phyloP scores from a whole-genome alignment of 805 yeast genomes.

The Candida sithepensis region DNA sequence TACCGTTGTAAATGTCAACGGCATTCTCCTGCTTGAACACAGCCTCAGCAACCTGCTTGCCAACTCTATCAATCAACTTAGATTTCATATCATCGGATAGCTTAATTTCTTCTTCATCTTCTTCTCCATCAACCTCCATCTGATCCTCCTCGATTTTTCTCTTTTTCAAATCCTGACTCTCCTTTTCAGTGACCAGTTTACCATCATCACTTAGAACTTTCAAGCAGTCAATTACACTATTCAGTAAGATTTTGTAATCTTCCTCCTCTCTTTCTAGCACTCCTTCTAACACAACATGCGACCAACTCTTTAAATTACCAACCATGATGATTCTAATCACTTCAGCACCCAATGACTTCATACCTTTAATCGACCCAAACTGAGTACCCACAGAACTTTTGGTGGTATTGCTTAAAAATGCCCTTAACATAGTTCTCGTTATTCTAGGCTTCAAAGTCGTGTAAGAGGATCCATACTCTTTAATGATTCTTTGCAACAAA shows the following conservation, averaged over 20 bases:
- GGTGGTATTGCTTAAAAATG: slow-evolving; percentile 68
- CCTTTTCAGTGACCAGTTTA: slow-evolving; percentile 16
- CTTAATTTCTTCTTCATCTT: slow-evolving; percentile 31
- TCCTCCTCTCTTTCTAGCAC: slow-evolving; percentile 16
- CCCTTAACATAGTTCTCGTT: slow-evolving; percentile 86
- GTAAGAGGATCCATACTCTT: slow-evolving; percentile 78
- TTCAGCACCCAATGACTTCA: slow-evolving; percentile 80
- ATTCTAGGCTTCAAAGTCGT: slow-evolving; percentile 90
- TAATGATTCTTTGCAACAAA: slow-evolving; percentile 72
- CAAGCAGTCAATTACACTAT: slow-evolving; percentile 54
- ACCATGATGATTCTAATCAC: slow-evolving; percentile 78
- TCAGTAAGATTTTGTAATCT: slow-evolving; percentile 31
- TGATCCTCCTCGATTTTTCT: slow-evolving; percentile 19
- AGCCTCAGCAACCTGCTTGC: slow-evolving; percentile 49
- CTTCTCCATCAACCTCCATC: slow-evolving; percentile 36
- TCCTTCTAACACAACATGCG: slow-evolving; percentile 47
- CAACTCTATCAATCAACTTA: slow-evolving; percentile 57
- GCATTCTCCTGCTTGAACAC: slow-evolving; percentile 48
- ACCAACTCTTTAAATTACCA: slow-evolving; percentile 85
- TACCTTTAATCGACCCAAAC: slow-evolving; percentile 86
- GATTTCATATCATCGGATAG: slow-evolving; percentile 29
- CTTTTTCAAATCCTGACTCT: slow-evolving; percentile 6
- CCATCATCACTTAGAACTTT: slow-evolving; percentile 40
- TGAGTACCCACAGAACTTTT: slow-evolving; percentile 84
- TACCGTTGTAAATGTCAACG: slow-evolving; percentile 52